phyloP scores from a whole-genome alignment of 2,329 filamentous ascomycete species.

The Sphaerulina populicola region DNA sequence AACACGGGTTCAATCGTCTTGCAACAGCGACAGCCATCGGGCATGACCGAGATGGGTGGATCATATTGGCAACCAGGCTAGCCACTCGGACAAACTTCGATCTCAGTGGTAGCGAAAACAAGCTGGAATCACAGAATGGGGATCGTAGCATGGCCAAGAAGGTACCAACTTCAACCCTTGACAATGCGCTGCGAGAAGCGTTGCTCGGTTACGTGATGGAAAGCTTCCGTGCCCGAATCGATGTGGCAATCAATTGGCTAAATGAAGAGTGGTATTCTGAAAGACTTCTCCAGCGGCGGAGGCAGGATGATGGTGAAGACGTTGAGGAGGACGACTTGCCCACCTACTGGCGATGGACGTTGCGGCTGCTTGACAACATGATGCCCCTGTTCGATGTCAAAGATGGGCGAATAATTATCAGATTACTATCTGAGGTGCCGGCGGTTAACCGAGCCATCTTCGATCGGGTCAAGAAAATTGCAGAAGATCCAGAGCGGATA shows the following conservation, averaged over 20 bases:
- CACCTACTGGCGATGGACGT: conserved; percentile 25
- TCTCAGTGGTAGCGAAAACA: conserved; percentile 47
- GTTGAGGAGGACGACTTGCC: conserved; percentile 18
- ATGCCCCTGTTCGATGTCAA: conserved; percentile 83
- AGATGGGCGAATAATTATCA: conserved; percentile 72
- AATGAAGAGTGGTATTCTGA: conserved; percentile 99
- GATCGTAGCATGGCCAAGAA: conserved; percentile 16
- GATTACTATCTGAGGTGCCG: conserved; percentile 86
- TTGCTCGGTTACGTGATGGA: conserved; percentile 82
- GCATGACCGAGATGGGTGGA: conserved; percentile 81
- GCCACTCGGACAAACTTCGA: conserved; percentile 70
- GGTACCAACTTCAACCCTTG: conserved; percentile 42
- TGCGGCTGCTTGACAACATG: conserved; percentile 70
- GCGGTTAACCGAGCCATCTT: conserved; percentile 66
- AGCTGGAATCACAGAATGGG: conserved; percentile 31
- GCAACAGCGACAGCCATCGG: conserved; percentile 58
- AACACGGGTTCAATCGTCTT: conserved; percentile 69
- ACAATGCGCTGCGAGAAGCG: conserved; percentile 65
- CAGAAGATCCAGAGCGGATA: conserved; percentile 56
- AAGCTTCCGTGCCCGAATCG: conserved; percentile 83
- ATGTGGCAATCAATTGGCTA: conserved; percentile 85
- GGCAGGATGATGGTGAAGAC: conserved; percentile 11
- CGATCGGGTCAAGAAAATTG: conserved; percentile 57
- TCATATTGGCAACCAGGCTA: conserved; percentile 75
- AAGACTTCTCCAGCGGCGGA: conserved; percentile 45